Percentiles rank a stretch among this genome's conserved stretches.
These are phyloP conservation scores for Rubus idaeus DNA, from an alignment of 306 rosid genomes.

Conservation along the genomic window DNA sequence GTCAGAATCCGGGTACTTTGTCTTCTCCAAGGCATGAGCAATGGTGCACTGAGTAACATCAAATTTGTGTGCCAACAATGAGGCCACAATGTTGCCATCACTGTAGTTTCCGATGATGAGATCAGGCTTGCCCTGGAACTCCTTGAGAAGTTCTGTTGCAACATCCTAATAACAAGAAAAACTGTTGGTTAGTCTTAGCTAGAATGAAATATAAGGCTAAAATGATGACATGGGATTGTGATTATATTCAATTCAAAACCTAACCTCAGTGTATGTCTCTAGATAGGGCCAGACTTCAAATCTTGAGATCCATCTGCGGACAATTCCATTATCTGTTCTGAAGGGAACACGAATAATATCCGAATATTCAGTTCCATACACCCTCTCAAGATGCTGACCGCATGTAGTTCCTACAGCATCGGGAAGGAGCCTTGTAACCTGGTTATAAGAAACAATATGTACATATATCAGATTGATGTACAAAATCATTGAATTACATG, in stretches of 20 bases:
- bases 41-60: conserved; percentile 99
- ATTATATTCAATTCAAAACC: background rate
- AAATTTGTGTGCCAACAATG: conserved; percentile 81
- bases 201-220: conserved; percentile 1
- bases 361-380: conserved; percentile 58
- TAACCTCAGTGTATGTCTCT: conserved; percentile 89
- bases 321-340: conserved; percentile 71
- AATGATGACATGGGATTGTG: background rate
- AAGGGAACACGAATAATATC: conserved; percentile 94
- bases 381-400: conserved; percentile 86
- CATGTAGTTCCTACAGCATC: conserved; percentile 97
- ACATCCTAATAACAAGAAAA: conserved; percentile 59
- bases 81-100: conserved; percentile 96
- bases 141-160: conserved; percentile 76
- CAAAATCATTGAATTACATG: background rate
- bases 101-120: conserved; percentile 96
- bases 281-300: conserved; percentile 99
- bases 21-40: conserved; percentile 98
- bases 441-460: conserved; percentile 13
- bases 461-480: conserved; percentile 25
- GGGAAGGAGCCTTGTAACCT: conserved; percentile 95
- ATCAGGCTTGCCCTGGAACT: conserved; percentile 93
- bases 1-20: conserved; percentile 95
- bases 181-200: background rate
- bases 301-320: conserved; percentile 96